Base-by-base conservation (phyloP, 2,329 filamentous ascomycete genomes). In the Sporothrix inflata region DNA sequence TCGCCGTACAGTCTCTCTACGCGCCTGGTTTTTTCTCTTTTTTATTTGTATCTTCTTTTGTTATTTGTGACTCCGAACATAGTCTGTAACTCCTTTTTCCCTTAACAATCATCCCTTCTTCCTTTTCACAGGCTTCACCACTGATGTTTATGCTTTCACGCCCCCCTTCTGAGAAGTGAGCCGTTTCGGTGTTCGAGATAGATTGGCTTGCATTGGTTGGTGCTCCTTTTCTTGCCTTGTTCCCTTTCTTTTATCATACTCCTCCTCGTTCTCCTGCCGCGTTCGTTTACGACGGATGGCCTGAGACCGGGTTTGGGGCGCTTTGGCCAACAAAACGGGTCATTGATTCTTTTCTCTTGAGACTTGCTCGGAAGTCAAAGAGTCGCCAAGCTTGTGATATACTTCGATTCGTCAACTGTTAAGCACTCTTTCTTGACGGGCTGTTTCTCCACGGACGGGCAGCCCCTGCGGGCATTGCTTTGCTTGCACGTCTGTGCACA, bases 211-310 rank as follows among this genome's bases (percentile, higher is more conserved):
- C 34, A 34, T 1, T 6, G 53, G n/a, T 53, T 71, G 57, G 69
- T 24, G 45, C 51, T 42, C 3, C 11, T 53, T 42, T 42, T 16
- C 3, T 21, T 30, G 49, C 16, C 16, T 27, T 65, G 24, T n/a
- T n/a, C 34, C 30, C 68, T 71, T 42, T 38, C 9, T 30, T 60
- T 65, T 9, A 34, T 69, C 9, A 40, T n/a, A n/a, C 45, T 47
- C 66, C 42, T 68, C 38, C 42, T 47, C 8, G 14, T n/a, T 34
- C 30, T 34, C 6, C 40, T 70, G 40, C 67, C 49, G 71, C 63
- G 57, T 70, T 72, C 67, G 67, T 72, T 66, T 72, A 70, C 65
- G 24, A 70, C 71, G 71, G 71, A 70, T 70, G 71, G 24, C 67
- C 34, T 72, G 47, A 49, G 71, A 70, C 71, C 66, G 71, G 71